These are phyloP conservation scores for Hypomontagnella submonticulosa DNA, from an alignment of 495 filamentous ascomycete species.

Conservation along the genomic window DNA sequence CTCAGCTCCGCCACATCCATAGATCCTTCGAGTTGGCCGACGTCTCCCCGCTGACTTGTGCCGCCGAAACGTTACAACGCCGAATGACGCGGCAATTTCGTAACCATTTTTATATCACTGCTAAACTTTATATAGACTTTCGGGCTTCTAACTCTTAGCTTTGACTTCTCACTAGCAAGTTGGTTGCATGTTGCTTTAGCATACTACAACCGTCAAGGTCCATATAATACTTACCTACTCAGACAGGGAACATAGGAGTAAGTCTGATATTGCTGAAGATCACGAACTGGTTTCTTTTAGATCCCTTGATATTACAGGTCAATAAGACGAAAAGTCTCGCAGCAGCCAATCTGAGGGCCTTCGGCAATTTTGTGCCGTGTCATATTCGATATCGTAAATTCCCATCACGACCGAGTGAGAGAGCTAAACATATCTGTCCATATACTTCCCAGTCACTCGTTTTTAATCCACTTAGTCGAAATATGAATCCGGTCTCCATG, in stretches of 20 bases:
- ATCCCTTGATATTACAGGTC: too few species aligned
- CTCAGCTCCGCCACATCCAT: constrained; percentile 30
- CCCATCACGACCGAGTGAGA: too few species aligned
- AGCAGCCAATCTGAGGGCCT: too few species aligned
- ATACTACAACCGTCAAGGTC: background rate
- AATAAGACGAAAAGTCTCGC: too few species aligned
- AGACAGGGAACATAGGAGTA: background rate
- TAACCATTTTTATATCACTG: constrained; percentile 11
- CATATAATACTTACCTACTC: too few species aligned
- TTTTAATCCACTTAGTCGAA: constrained; percentile 5
- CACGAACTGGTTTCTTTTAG: too few species aligned
- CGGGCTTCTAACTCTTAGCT: constrained; percentile 2
- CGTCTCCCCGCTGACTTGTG: constrained; percentile 10
- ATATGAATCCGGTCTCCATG: background rate
- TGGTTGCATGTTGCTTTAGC: background rate
- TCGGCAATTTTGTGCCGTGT: too few species aligned
- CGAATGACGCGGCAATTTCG: constrained; percentile 30
- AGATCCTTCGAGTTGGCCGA: background rate
- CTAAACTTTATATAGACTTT: constrained; percentile 3
- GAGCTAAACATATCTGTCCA: background rate
- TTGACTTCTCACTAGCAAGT: constrained; percentile 12
- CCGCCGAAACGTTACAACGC: constrained; percentile 5
- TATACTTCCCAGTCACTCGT: background rate
- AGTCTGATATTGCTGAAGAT: background rate
- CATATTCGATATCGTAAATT: too few species aligned